Evolutionary conservation across 2,329 filamentous ascomycete genomes (phyloP), one percentile per base, ranked within the genome.

Genomic region (Ascochyta viciae-villosae): DNA sequence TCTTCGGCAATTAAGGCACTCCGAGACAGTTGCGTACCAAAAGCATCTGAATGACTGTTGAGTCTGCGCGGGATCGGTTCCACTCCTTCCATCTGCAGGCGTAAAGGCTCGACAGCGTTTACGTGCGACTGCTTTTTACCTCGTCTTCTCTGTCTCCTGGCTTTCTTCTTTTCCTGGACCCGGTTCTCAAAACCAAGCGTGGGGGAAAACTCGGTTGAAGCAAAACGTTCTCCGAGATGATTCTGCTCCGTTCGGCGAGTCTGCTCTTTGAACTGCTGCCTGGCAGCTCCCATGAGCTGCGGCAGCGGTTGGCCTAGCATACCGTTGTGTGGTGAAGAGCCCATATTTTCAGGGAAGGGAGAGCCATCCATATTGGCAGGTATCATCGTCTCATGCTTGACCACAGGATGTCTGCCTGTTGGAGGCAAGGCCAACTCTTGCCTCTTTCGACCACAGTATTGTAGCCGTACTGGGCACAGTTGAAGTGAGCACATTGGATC

Each of bases 401-500:
- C 12, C 13, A 33, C 4, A 19, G 13, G 13, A 3, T 37, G 23
- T 4, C 1, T 8, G 7, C 4, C 3, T 10, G 26, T 1, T 38
- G 24, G 0, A 6, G 26, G 13, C 5, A 13, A 22, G 5, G 5
- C n/a, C 9, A 10, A 24, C 34, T 42, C 27, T 24, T 50, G 19
- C 24, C 31, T 26, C 12, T 29, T 13, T 40, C 39, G 33, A 23
- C 16, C 12, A 23, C 39, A 6, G 5, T 12, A 12, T 10, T 24
- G 40, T 24, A 49, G 24, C 2, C 44, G 51, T 10, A 65, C 16
- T 9, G 67, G 66, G 50, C 66, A 68, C 1, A 65, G 45, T 19
- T 53, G 50, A 34, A 68, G 42, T 16, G 19, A 5, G 37, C 63
- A 70, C 8, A 37, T 3, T 15, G 26, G 35, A 24, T 51, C 42